Percentiles rank a stretch among this genome's conserved stretches.
These are phyloP conservation scores for Talaromyces nanjingensis DNA, from an alignment of 495 filamentous ascomycete genomes.

Conservation along the genomic window DNA sequence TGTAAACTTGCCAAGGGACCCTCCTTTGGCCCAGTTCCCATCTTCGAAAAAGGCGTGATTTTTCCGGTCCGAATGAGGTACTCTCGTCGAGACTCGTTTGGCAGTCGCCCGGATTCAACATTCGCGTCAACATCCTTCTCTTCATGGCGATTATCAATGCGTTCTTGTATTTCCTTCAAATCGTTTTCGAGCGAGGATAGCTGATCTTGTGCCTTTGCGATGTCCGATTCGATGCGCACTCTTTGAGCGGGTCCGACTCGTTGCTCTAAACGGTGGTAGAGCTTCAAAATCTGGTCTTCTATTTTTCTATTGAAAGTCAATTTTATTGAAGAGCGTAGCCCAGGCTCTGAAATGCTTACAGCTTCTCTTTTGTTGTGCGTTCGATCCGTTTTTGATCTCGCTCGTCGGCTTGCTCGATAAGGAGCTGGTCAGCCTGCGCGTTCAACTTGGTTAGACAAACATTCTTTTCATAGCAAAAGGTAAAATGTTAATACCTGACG, in stretches of 20 bases:
- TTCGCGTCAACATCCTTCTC: conserved; percentile 36
- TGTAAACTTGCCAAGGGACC: conserved; percentile 56
- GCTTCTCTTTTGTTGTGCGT: conserved; percentile 58
- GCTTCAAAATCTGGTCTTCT: conserved; percentile 37
- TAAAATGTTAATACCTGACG: conserved; percentile 32
- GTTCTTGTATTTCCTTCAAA: conserved; percentile 65
- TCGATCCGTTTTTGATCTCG: conserved; percentile 80
- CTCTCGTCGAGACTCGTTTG: conserved; percentile 76
- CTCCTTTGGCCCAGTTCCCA: conserved; percentile 46
- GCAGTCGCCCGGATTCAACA: conserved; percentile 48
- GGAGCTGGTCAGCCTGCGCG: conserved; percentile 62
- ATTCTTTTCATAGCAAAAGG: not conserved
- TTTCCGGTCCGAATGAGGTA: conserved; percentile 94
- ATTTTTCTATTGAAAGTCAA: conserved; percentile 30
- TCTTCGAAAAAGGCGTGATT: conserved; percentile 87
- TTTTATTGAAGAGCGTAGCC: not conserved
- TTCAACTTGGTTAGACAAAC: not conserved
- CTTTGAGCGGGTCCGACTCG: conserved; percentile 39
- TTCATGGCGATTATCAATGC: conserved; percentile 66
- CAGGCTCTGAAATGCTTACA: conserved; percentile 24
- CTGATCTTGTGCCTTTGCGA: conserved; percentile 53
- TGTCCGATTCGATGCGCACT: conserved; percentile 51
- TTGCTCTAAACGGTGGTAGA: conserved; percentile 43
- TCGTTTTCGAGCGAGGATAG: conserved; percentile 58
- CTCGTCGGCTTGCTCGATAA: conserved; percentile 80